Percentiles rank a stretch among this genome's conserved stretches.
phyloP scores from a whole-genome alignment of 2,329 filamentous ascomycete genomes.

The Lasiodiplodia sp. region DNA sequence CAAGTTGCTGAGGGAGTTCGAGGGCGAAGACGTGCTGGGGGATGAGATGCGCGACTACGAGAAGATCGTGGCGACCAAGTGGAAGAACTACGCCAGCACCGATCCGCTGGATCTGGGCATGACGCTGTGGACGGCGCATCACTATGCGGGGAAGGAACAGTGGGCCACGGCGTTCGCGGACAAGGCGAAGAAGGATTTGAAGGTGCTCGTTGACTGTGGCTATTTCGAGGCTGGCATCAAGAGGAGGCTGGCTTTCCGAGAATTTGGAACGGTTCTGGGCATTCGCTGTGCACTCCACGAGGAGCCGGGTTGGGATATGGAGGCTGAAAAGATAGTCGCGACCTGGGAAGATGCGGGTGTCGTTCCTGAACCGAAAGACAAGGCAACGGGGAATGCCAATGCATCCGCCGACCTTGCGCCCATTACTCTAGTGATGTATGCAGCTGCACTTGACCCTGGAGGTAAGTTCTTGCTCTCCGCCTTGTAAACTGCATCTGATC shows the following conservation, averaged over 20 bases:
- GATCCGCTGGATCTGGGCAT: constrained; percentile 67
- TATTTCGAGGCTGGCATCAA: constrained; percentile 24
- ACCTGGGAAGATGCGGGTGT: constrained; percentile 48
- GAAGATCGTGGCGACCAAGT: constrained; percentile 56
- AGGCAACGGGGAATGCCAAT: constrained; percentile 37
- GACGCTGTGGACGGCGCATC: constrained; percentile 65
- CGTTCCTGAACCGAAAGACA: constrained; percentile 31
- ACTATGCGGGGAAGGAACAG: constrained; percentile 53
- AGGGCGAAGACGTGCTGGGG: constrained; percentile 45
- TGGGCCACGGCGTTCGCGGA: constrained; percentile 53
- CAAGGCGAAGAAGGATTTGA: constrained; percentile 31
- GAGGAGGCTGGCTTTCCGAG: constrained; percentile 34
- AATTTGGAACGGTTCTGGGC: constrained; percentile 35
- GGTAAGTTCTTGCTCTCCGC: constrained; percentile 50
- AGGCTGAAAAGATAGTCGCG: constrained; percentile 40
- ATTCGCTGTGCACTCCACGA: constrained; percentile 29
- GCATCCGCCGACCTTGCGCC: constrained; percentile 55
- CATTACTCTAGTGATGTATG: constrained; percentile 66
- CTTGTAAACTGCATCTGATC: not conserved
- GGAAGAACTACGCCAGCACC: constrained; percentile 53
- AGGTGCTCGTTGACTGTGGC: constrained; percentile 27
- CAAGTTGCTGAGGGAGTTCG: constrained; percentile 36
- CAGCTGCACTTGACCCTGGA: constrained; percentile 62
- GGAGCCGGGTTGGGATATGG: constrained; percentile 1
- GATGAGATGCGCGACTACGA: constrained; percentile 63